These are phyloP conservation scores for Wickerhamiella vanderwaltii DNA, from an alignment of 805 yeast genomes.

Conservation along the genomic window DNA sequence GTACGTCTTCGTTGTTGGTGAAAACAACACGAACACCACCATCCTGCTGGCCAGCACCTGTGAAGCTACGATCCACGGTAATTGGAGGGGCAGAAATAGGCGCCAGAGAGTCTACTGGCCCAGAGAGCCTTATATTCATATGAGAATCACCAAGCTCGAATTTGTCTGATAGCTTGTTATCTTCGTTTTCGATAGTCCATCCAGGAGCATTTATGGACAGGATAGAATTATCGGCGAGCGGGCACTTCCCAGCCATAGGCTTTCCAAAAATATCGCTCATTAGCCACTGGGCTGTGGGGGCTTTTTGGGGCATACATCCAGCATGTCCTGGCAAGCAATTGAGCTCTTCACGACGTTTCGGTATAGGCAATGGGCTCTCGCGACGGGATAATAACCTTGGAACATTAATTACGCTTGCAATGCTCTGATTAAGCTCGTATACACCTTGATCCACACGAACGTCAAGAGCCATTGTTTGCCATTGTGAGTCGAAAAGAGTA, in stretches of 20 bases:
- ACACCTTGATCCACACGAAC: conserved; percentile 43
- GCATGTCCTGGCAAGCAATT: conserved; percentile 60
- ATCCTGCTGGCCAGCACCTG: conserved; percentile 82
- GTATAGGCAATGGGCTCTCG: conserved; percentile 65
- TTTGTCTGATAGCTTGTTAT: background rate
- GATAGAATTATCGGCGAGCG: conserved; percentile 30
- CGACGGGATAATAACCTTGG: conserved; percentile 53
- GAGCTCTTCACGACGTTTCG: conserved; percentile 55
- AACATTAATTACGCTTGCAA: conserved; percentile 62
- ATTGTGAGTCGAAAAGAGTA: conserved; percentile 67
- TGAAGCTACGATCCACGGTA: conserved; percentile 66
- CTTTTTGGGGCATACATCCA: conserved; percentile 58
- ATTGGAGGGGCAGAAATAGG: conserved; percentile 43
- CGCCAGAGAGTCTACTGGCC: background rate
- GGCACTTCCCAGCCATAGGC: conserved; percentile 49
- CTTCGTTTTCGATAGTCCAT: conserved; percentile 8
- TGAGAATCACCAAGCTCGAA: background rate
- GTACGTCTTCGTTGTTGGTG: conserved; percentile 43
- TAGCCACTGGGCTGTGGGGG: conserved; percentile 31
- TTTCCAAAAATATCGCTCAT: conserved; percentile 62
- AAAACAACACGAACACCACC: conserved; percentile 80
- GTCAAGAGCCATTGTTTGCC: conserved; percentile 92
- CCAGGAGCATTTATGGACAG: conserved; percentile 17
- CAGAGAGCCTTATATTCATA: background rate
- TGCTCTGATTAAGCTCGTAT: conserved; percentile 38